A percentile compares a stretch with the other conserved stretches of the same genome.
phyloP scores from a whole-genome alignment of 139 green algal genomes.

The Pseudopediastrum boryanum region DNA sequence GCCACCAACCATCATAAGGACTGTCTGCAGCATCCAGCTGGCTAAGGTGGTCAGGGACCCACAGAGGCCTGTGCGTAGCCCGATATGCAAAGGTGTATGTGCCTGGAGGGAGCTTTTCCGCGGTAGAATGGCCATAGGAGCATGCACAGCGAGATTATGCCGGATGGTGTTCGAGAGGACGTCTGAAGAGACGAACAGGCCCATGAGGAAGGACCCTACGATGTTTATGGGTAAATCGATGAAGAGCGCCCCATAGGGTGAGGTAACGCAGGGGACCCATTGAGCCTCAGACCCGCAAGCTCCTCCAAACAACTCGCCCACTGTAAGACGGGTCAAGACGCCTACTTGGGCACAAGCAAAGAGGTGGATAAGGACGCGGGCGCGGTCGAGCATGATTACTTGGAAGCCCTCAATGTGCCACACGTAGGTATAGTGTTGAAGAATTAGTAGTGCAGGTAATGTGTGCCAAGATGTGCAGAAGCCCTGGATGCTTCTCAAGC shows the following conservation, averaged over 20 bases:
- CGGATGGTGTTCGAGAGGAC: slow-evolving; percentile 28
- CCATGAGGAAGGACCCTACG: slow-evolving; percentile 79
- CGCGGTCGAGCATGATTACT: background rate
- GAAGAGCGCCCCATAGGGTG: slow-evolving; percentile 63
- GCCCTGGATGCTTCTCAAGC: no score
- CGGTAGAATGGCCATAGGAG: slow-evolving; percentile 56
- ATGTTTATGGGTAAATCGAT: slow-evolving; percentile 78
- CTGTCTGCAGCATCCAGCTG: slow-evolving; percentile 72
- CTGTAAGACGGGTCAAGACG: slow-evolving; percentile 34
- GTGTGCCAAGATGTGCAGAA: no score
- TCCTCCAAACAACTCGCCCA: slow-evolving; percentile 43
- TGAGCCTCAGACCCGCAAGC: slow-evolving; percentile 12
- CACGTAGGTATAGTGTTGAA: no score
- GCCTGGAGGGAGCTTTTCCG: slow-evolving; percentile 53
- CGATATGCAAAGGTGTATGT: slow-evolving; percentile 66
- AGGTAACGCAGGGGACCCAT: slow-evolving; percentile 49
- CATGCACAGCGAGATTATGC: slow-evolving; percentile 23
- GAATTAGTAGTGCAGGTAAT: no score
- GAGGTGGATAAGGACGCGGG: slow-evolving; percentile 37
- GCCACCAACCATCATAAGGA: slow-evolving; percentile 50
- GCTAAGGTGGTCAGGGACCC: slow-evolving; percentile 88
- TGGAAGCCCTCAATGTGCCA: no score
- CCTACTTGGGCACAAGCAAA: slow-evolving; percentile 46
- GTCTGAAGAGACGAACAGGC: slow-evolving; percentile 52
- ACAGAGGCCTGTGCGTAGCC: slow-evolving; percentile 83